A percentile compares a stretch with the other conserved stretches of the same genome.
Evolutionary conservation across 2,329 filamentous ascomycete genomes (phyloP).

Genomic region (Nigrospora oryzae): DNA sequence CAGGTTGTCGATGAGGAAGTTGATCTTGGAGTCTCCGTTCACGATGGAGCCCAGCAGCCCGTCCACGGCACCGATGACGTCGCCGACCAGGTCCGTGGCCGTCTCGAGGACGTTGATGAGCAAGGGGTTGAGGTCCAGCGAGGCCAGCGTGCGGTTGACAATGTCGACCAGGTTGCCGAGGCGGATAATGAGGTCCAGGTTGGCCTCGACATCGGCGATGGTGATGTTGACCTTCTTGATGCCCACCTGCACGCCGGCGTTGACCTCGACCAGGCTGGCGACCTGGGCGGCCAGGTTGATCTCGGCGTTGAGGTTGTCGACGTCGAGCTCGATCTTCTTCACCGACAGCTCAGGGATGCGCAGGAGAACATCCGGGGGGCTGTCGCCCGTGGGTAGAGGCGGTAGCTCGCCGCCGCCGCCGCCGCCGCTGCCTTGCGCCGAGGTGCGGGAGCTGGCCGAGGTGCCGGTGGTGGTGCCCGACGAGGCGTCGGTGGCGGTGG

Average conservation of each 20-base stretch:
- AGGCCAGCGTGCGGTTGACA: slow-evolving; percentile 50
- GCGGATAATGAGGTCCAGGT: slow-evolving; percentile 51
- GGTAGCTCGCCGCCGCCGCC: slow-evolving; percentile 11
- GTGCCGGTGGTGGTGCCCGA: slow-evolving; percentile 4
- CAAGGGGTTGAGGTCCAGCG: slow-evolving; percentile 53
- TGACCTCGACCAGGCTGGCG: slow-evolving; percentile 46
- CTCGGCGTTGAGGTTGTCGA: slow-evolving; percentile 49
- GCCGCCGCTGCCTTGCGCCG: slow-evolving; percentile 9
- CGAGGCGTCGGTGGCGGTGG: neutral
- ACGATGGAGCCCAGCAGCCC: slow-evolving; percentile 51
- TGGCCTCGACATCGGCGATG: slow-evolving; percentile 49
- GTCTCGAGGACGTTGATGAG: slow-evolving; percentile 47
- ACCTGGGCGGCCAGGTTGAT: slow-evolving; percentile 52
- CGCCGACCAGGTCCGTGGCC: slow-evolving; percentile 40
- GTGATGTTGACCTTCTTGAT: slow-evolving; percentile 48
- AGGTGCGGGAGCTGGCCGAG: slow-evolving; percentile 3
- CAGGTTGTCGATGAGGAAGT: slow-evolving; percentile 51
- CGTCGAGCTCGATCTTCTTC: slow-evolving; percentile 49
- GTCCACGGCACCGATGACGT: slow-evolving; percentile 48
- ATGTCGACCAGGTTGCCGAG: slow-evolving; percentile 52
- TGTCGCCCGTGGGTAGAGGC: slow-evolving; percentile 8
- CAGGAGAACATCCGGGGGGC: slow-evolving; percentile 47
- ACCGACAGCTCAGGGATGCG: slow-evolving; percentile 50
- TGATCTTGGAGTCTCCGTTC: slow-evolving; percentile 43
- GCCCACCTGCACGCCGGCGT: slow-evolving; percentile 45